phyloP scores from a whole-genome alignment of 768 basidiomycete species.

The Nidularia pulvinata region DNA sequence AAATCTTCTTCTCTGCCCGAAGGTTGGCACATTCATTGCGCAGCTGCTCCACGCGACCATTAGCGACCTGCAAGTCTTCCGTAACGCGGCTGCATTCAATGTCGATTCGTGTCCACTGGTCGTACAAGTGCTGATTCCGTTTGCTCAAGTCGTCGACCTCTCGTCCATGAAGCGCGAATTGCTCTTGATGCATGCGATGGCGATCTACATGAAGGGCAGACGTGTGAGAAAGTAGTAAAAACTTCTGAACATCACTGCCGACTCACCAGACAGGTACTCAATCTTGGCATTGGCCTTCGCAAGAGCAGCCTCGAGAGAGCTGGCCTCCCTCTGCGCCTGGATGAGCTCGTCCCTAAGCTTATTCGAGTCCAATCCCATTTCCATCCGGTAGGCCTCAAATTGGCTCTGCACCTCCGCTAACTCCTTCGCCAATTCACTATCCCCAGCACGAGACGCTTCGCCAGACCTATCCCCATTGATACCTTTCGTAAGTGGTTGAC shows the following conservation, averaged over 20 bases:
- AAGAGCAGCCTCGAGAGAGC: conserved; percentile 60
- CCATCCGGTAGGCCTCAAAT: conserved; percentile 78
- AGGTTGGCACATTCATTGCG: conserved; percentile 88
- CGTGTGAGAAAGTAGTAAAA: no score
- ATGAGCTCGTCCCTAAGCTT: conserved; percentile 72
- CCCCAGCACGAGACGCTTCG: conserved; percentile 4
- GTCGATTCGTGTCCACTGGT: conserved; percentile 73
- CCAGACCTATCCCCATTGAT: conserved; percentile 12
- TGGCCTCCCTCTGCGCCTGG: conserved; percentile 65
- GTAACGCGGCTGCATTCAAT: conserved; percentile 70
- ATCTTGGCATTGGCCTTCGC: conserved; percentile 86
- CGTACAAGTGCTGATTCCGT: conserved; percentile 72
- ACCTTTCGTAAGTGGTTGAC: conserved; percentile 8
- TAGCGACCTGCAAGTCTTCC: conserved; percentile 63
- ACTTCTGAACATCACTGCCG: not conserved
- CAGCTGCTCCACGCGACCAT: conserved; percentile 68
- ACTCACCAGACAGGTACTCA: conserved; percentile 74
- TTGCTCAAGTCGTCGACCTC: conserved; percentile 68
- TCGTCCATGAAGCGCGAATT: conserved; percentile 55
- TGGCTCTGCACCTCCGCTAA: conserved; percentile 75
- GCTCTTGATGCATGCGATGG: conserved; percentile 70
- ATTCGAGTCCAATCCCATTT: conserved; percentile 79
- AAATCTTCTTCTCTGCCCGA: conserved; percentile 91
- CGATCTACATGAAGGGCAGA: conserved; percentile 48
- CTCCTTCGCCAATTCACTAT: conserved; percentile 50